These are phyloP conservation scores for Cucumis hystrix DNA, from an alignment of 306 rosid species.

Conservation along the genomic window DNA sequence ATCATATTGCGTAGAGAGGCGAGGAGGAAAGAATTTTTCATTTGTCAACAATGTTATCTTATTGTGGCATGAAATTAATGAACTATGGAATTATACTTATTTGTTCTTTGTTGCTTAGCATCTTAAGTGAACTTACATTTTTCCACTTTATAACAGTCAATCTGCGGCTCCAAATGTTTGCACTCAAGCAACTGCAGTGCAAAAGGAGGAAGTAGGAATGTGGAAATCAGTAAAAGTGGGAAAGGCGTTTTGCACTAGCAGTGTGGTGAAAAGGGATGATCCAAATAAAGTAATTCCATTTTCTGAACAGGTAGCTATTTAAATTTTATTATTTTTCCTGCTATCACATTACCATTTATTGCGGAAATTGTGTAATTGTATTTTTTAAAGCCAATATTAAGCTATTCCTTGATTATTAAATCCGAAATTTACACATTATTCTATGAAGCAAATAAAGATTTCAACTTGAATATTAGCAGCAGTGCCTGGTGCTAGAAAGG, in stretches of 20 bases:
- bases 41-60: neutral
- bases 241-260: conserved; percentile 21
- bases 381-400: neutral
- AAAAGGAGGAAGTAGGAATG: conserved; percentile 38
- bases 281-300: conserved; percentile 21
- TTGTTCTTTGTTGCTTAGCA: neutral
- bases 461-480: conserved; percentile 20
- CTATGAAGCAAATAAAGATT: neutral
- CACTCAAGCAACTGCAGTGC: conserved; percentile 24
- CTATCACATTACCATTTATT: neutral
- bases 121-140: conserved; percentile 2
- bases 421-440: neutral
- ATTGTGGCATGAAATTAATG: neutral
- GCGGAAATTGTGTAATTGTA: neutral
- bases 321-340: conserved; percentile 1
- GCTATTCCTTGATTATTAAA: neutral
- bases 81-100: neutral
- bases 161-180: conserved; percentile 19
- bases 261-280: conserved; percentile 23
- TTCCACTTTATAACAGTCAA: conserved; percentile 32
- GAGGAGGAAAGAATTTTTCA: neutral
- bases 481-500: conserved; percentile 35
- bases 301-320: conserved; percentile 28
- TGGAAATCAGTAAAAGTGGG: conserved; percentile 60
- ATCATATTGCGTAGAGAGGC: neutral